Evolutionary conservation across 495 filamentous ascomycete species (phyloP).

Genomic region (Penicillium daleae): DNA sequence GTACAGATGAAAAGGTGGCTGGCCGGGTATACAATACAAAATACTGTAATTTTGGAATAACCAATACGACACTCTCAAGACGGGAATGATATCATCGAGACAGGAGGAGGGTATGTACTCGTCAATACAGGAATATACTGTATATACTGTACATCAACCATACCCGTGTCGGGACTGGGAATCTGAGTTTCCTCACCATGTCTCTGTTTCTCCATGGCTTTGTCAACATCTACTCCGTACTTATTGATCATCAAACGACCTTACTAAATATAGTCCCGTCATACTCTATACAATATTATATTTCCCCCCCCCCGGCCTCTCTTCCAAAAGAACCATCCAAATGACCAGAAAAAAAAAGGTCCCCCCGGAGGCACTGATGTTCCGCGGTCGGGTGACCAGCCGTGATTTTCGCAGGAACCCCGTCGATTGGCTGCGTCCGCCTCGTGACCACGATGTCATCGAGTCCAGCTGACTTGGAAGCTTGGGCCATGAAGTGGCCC

Average conservation of each 20-base stretch:
- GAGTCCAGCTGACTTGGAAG: slow-evolving; percentile 36
- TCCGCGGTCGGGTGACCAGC: slow-evolving; percentile 31
- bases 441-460: slow-evolving; percentile 33
- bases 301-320: background rate
- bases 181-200: background rate
- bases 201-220: background rate
- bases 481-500: slow-evolving; percentile 24
- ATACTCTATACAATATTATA: background rate
- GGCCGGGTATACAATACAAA: background rate
- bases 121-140: background rate
- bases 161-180: background rate
- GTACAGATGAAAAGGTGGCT: too few species aligned
- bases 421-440: slow-evolving; percentile 17
- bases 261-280: background rate
- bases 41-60: background rate
- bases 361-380: slow-evolving; percentile 15
- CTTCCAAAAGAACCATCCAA: background rate
- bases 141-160: too few species aligned
- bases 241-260: background rate
- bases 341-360: background rate
- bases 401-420: slow-evolving; percentile 28
- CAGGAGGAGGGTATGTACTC: background rate
- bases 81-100: background rate
- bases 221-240: background rate
- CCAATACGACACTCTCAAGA: background rate